phyloP scores from a whole-genome alignment of 192 early-diverging fungal genomes.

The Coemansia sp. region DNA sequence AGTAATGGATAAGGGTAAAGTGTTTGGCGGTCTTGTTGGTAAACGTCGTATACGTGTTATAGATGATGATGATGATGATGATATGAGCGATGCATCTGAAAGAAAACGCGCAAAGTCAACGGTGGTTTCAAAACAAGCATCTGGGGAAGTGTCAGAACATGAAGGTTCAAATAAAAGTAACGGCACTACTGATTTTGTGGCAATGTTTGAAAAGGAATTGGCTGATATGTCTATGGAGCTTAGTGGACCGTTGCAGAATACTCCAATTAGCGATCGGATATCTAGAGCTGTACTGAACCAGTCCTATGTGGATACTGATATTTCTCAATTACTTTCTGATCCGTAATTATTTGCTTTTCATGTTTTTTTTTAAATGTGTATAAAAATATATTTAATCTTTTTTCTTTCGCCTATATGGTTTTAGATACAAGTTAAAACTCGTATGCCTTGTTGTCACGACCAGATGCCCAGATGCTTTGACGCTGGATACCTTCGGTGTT shows the following conservation, averaged over 20 bases:
- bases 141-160: neutral
- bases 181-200: conserved; percentile 19
- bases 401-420: too few species aligned
- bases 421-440: conserved; percentile 18
- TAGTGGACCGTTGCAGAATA: conserved; percentile 36
- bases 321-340: conserved; percentile 14
- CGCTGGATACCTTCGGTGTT: conserved; percentile 3
- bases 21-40: neutral
- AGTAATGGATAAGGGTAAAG: too few species aligned
- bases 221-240: conserved; percentile 19
- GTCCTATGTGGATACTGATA: conserved; percentile 11
- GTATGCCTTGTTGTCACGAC: conserved; percentile 20
- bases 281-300: conserved; percentile 23
- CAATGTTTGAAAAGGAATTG: conserved; percentile 32
- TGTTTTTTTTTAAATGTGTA: neutral
- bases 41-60: neutral
- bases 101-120: conserved; percentile 14
- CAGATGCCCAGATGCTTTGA: conserved; percentile 40
- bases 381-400: too few species aligned
- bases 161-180: neutral
- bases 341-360: neutral
- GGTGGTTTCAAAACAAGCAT: too few species aligned
- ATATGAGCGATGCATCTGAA: conserved; percentile 15
- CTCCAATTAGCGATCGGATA: conserved; percentile 22
- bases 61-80: conserved; percentile 5